A percentile compares a stretch with the other conserved stretches of the same genome.
Evolutionary conservation across 1,284 basidiomycete genomes (phyloP).

Genomic region (Sanghuangporus sanghuang): DNA sequence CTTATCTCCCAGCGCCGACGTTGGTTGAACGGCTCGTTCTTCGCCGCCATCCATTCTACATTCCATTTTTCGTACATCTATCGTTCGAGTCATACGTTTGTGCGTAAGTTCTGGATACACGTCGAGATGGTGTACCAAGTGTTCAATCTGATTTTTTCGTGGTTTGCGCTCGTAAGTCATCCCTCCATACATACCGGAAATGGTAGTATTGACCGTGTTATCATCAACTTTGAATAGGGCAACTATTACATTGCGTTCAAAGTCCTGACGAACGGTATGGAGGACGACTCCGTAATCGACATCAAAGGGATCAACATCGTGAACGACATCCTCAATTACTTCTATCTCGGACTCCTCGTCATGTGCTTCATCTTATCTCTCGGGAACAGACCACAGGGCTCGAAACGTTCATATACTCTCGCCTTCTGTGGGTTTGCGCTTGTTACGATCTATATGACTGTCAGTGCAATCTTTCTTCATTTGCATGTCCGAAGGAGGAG

Average conservation of each 20-base stretch:
- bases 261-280: constrained; percentile 70
- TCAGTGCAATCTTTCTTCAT: constrained; percentile 31
- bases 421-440: constrained; percentile 81
- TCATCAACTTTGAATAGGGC: constrained; percentile 43
- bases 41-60: constrained; percentile 87
- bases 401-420: constrained; percentile 76
- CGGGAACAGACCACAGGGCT: constrained; percentile 90
- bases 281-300: constrained; percentile 48
- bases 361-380: constrained; percentile 89
- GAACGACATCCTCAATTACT: constrained; percentile 80
- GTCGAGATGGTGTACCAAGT: constrained; percentile 91
- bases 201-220: constrained; percentile 8
- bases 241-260: constrained; percentile 89
- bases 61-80: constrained; percentile 93
- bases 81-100: constrained; percentile 77
- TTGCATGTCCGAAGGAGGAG: neutral
- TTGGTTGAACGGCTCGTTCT: constrained; percentile 98
- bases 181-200: neutral
- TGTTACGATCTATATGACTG: constrained; percentile 93
- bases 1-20: constrained; percentile 89
- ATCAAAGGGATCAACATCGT: constrained; percentile 61
- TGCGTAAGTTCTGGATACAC: constrained; percentile 92
- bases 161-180: constrained; percentile 77
- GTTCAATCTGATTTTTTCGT: constrained; percentile 87
- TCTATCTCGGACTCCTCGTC: constrained; percentile 83